Evolutionary conservation across 2,329 filamentous ascomycete species (phyloP).

Genomic region (Aspergillus sp.): DNA sequence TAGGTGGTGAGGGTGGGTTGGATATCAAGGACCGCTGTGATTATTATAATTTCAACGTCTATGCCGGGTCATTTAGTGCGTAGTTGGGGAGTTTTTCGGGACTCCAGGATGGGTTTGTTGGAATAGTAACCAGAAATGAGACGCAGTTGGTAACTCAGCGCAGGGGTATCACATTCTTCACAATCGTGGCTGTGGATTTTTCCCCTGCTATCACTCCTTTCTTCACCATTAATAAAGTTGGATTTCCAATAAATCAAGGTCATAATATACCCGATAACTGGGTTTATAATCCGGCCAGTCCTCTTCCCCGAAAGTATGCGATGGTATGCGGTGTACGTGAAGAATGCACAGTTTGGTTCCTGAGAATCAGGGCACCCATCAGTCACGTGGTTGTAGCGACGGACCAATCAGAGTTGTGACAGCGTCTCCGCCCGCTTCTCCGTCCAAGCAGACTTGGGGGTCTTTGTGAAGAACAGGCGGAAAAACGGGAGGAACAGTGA

Average conservation of each 20-base stretch:
- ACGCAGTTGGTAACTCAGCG: too few relatives aligned
- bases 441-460: background rate
- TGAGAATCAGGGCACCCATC: background rate
- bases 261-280: too few relatives aligned
- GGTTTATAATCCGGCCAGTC: too few relatives aligned
- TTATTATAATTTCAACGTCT: conserved; percentile 36
- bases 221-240: too few relatives aligned
- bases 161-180: too few relatives aligned
- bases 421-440: background rate
- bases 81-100: background rate
- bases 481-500: background rate
- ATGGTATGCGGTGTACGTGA: too few relatives aligned
- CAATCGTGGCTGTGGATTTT: too few relatives aligned
- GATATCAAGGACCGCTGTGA: conserved; percentile 26
- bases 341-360: background rate
- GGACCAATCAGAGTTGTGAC: background rate
- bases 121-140: background rate
- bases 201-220: too few relatives aligned
- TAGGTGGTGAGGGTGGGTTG: conserved; percentile 20
- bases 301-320: too few relatives aligned
- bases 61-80: conserved; percentile 22
- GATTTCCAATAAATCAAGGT: too few relatives aligned
- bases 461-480: background rate
- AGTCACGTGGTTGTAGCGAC: background rate
- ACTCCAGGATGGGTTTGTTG: background rate